Base-by-base conservation (phyloP, 2,329 filamentous ascomycete genomes). In the Leptographium procerum region DNA sequence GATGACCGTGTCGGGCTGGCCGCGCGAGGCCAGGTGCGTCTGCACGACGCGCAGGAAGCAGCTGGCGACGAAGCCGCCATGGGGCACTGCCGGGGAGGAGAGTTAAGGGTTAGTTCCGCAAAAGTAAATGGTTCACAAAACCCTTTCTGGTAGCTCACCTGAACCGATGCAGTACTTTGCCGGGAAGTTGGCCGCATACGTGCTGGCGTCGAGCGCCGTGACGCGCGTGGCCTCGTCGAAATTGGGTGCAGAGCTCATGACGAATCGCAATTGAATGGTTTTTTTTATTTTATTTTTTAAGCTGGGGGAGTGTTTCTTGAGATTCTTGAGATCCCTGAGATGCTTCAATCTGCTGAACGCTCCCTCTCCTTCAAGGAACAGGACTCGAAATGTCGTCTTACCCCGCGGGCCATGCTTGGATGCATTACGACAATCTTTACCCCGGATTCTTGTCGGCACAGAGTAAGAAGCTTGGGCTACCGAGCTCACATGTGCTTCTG, bases 11-110 rank as follows among this genome's bases (percentile, higher is more conserved):
- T 76, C 70, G 0, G 69, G 66, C 48, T 76, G 74, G 22, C 65
- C 63, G 66, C 43, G 65, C 1, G 64, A 55, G 19, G 62, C 54
- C 19, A 76, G 67, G 59, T 77, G 72, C 3, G 63, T 59, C 14
- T 63, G 65, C 9, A 70, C 70, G 3, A 69, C 71, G 4, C 66
- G 63, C 45, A 76, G 65, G 54, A 78, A 69, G 53, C 72, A 68
- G 19, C 71, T 69, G 5, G 74, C 71, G 1, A 76, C 69, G 58
- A 77, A 78, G 47, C 76, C 75, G 60, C 76, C 75, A 58, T 78
- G 75, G 2, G 75, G 75, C 16, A 77, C 45, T 58, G 43, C 22
- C 6, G 24, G n/a, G 9, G n/a, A n/a, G n/a, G n/a, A n/a, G n/a
- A n/a, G n/a, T n/a, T n/a, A n/a, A n/a, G n/a, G n/a, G n/a, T n/a